These are phyloP conservation scores for Grigorovia transvaalensis DNA, from an alignment of 805 yeast genomes.

Conservation along the genomic window DNA sequence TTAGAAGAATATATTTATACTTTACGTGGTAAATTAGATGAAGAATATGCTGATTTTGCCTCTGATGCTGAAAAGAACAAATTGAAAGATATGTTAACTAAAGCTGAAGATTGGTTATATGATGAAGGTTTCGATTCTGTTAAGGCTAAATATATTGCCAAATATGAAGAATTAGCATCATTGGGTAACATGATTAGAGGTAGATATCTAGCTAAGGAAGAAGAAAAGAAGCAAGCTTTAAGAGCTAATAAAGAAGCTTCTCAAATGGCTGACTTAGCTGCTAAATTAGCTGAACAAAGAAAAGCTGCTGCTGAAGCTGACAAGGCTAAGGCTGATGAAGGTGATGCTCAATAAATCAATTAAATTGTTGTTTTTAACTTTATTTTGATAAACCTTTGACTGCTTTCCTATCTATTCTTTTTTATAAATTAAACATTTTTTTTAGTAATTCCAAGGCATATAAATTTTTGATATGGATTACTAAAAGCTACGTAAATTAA, in stretches of 20 bases:
- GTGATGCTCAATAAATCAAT: slow-evolving; percentile 31
- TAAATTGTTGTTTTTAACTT: background rate
- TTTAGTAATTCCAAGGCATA: background rate
- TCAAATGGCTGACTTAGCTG: slow-evolving; percentile 74
- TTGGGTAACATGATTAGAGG: slow-evolving; percentile 93
- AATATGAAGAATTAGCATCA: slow-evolving; percentile 92
- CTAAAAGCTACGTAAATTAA: background rate
- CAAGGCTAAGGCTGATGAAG: slow-evolving; percentile 36
- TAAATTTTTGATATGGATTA: background rate
- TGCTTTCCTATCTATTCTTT: background rate
- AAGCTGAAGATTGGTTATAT: slow-evolving; percentile 97
- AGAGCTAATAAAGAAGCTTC: slow-evolving; percentile 82
- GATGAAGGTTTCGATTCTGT: slow-evolving; percentile 94
- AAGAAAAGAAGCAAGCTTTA: slow-evolving; percentile 84
- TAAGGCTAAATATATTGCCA: slow-evolving; percentile 95
- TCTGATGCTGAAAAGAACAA: slow-evolving; percentile 81
- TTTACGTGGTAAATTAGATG: slow-evolving; percentile 93
- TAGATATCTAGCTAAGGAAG: slow-evolving; percentile 86
- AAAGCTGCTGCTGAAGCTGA: slow-evolving; percentile 36
- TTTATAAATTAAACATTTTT: background rate
- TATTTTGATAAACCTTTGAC: too few relatives aligned
- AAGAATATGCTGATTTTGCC: slow-evolving; percentile 79
- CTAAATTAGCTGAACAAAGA: slow-evolving; percentile 71
- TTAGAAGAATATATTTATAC: slow-evolving; percentile 97
- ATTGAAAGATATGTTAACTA: slow-evolving; percentile 59